Evolutionary conservation across 805 yeast species (phyloP), one percentile per base, ranked within the genome.

Genomic region (Wickerhamiella nectarea): DNA sequence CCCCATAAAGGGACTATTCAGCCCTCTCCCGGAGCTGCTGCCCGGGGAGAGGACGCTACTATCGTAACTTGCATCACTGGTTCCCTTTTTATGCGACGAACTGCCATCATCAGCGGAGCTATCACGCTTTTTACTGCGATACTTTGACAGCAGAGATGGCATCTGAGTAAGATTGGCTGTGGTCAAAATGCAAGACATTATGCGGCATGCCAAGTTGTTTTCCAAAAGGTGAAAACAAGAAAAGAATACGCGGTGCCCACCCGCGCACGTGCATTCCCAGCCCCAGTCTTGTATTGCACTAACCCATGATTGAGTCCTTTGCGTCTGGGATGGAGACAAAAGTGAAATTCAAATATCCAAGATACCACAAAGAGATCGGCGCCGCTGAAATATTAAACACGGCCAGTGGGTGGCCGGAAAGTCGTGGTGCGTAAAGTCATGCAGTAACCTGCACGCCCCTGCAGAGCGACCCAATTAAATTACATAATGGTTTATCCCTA

Each of bases 101-200:
- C 37, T 25, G 21, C 38, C 25, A 14, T 41, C 43, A 43, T 49
- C 34, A 22, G 38, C 36, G 39, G 48, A n/a, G 45, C 54, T 52
- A 34, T 50, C 56, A 31, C 58, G 52, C 47, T 48, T 52, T 24
- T 53, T 53, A 24, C 26, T 38, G 40, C 50, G 46, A 34, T 52
- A 50, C 47, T 54, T 54, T 19, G 43, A 33, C 31, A 46, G 46
- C 21, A 48, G 44, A 26, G 51, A 44, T 25, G 50, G 43, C 48
- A 47, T 44, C 42, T 39, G 42, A 31, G 42, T 39, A 39, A 39
- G 42, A 19, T 31, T 26, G 15, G 15, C n/a, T n/a, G 31, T 2
- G 31, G 11, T 7, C 14, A 4, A 11, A 7, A 10, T 11, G 4
- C 28, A n/a, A 28, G 7, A 10, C n/a, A 21, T 8, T 8, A 21